Evolutionary conservation across 1,284 basidiomycete species (phyloP).

Genomic region (Spongispora temasekensis): DNA sequence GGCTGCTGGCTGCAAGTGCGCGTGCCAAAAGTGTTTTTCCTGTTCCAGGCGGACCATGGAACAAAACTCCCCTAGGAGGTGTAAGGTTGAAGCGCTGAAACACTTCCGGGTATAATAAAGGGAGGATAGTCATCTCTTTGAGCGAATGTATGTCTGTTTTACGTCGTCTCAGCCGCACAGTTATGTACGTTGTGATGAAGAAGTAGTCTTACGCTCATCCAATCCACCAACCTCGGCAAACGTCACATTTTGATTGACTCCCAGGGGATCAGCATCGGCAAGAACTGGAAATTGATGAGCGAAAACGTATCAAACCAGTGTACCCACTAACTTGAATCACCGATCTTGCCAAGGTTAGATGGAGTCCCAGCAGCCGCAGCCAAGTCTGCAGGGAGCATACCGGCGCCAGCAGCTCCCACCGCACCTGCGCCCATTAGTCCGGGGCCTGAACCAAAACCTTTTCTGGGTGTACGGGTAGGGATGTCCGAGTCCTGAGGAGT

Average conservation of each 20-base stretch:
- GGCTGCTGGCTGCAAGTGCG: slow-evolving; percentile 93
- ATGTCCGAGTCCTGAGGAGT: slow-evolving; percentile 65
- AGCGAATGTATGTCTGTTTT: slow-evolving; percentile 87
- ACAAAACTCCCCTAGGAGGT: slow-evolving; percentile 95
- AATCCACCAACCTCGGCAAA: slow-evolving; percentile 98
- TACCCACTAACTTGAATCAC: slow-evolving; percentile 61
- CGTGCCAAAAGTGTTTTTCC: slow-evolving; percentile 93
- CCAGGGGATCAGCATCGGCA: slow-evolving; percentile 97
- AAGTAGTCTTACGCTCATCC: slow-evolving; percentile 78
- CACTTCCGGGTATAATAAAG: slow-evolving; percentile 95
- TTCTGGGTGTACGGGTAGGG: slow-evolving; percentile 63
- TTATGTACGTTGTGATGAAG: neutral
- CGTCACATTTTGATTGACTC: slow-evolving; percentile 91
- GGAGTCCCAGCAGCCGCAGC: slow-evolving; percentile 70
- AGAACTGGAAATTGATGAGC: slow-evolving; percentile 51
- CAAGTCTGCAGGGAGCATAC: slow-evolving; percentile 57
- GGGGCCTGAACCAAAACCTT: slow-evolving; percentile 55
- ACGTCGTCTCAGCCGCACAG: slow-evolving; percentile 2
- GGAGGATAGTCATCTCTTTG: slow-evolving; percentile 98
- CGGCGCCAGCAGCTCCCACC: slow-evolving; percentile 46
- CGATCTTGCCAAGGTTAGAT: slow-evolving; percentile 81
- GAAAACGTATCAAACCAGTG: neutral
- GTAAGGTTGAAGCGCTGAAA: slow-evolving; percentile 96
- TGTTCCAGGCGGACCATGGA: slow-evolving; percentile 95
- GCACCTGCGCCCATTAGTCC: slow-evolving; percentile 57